Evolutionary conservation across 2,329 filamentous ascomycete genomes (phyloP).

Genomic region (Eutypa lata): DNA sequence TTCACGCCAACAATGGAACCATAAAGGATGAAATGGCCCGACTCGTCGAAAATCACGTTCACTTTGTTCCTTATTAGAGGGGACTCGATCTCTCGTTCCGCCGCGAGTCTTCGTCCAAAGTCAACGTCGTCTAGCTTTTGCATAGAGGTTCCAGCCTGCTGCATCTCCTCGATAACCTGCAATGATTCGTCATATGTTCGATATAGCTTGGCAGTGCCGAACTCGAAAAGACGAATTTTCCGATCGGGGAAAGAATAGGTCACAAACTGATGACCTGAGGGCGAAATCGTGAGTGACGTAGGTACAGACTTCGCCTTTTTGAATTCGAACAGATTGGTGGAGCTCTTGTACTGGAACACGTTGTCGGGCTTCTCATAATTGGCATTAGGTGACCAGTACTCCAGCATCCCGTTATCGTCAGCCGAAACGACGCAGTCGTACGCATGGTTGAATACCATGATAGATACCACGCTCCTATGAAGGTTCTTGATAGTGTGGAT

Average conservation of each 20-base stretch:
- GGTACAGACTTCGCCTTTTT: constrained; percentile 90
- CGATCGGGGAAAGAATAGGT: constrained; percentile 90
- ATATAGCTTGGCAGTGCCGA: constrained; percentile 80
- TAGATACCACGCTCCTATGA: constrained; percentile 76
- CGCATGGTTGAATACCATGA: constrained; percentile 85
- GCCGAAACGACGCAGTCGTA: constrained; percentile 90
- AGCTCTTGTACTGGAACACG: constrained; percentile 90
- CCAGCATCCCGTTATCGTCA: constrained; percentile 88
- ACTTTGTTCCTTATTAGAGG: constrained; percentile 64
- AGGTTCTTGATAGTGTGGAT: constrained; percentile 75
- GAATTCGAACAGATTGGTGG: constrained; percentile 93
- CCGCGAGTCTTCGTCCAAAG: constrained; percentile 81
- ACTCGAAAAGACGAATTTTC: constrained; percentile 91
- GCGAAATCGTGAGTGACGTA: constrained; percentile 78
- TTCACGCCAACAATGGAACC: constrained; percentile 91
- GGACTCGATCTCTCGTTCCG: constrained; percentile 82
- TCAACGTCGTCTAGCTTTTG: constrained; percentile 86
- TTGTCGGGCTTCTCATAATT: constrained; percentile 87
- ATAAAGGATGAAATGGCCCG: constrained; percentile 90
- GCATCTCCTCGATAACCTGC: constrained; percentile 86
- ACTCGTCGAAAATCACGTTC: constrained; percentile 94
- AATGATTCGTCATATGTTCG: constrained; percentile 95
- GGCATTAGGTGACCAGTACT: constrained; percentile 86
- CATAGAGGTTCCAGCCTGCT: constrained; percentile 82
- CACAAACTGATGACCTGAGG: constrained; percentile 80